Evolutionary conservation across 208 protist species (phyloP), one percentile per base, ranked within the genome.

Genomic region (Strigomonas culicis): DNA sequence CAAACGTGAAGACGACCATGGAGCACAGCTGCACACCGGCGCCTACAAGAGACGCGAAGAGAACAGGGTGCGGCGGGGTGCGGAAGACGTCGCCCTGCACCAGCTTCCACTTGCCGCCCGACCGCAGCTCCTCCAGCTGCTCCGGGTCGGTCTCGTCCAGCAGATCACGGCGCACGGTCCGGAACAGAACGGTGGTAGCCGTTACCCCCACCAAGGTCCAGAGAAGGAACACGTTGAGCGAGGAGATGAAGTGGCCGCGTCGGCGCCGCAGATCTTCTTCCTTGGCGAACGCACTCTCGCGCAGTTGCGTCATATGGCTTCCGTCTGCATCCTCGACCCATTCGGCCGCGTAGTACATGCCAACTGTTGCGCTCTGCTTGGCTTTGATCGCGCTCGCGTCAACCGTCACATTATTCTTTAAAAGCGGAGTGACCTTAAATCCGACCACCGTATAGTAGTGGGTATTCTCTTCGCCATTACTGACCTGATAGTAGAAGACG

Each of bases 31-130:
- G 98, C 21, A 76, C 57, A 41, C 97, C 97, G 53, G 82, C 87
- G 68, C 95, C 92, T 47, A 98, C 67, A 32, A 96, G 65, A 8
- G 90, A 85, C 11, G 86, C 72, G 4, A 99, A 77, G 31, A 97
- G 22, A 34, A 89, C 66, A 27, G 86, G 52, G 28, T 83, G 59
- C 28, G 44, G 34, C 2, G 98, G 98, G 4, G 90, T 59, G 34
- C 98, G 84, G 77, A 99, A 99, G 3, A 98, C 97, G 72, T 99
- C 98, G 21, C 95, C 97, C 59, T 93, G 82, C 8, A 99, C 84
- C 8, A 99, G 86, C 77, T 99, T 99, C 97, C 98, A 99, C 22
- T 84, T 80, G 22, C 78, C 86, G 43, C 97, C 92, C 58, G 95
- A 87, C 32, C 77, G 28, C 15, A 64, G 66, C n/a, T 93, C 86